Evolutionary conservation across 2,329 filamentous ascomycete genomes (phyloP).

Genomic region (Alternaria longipes): DNA sequence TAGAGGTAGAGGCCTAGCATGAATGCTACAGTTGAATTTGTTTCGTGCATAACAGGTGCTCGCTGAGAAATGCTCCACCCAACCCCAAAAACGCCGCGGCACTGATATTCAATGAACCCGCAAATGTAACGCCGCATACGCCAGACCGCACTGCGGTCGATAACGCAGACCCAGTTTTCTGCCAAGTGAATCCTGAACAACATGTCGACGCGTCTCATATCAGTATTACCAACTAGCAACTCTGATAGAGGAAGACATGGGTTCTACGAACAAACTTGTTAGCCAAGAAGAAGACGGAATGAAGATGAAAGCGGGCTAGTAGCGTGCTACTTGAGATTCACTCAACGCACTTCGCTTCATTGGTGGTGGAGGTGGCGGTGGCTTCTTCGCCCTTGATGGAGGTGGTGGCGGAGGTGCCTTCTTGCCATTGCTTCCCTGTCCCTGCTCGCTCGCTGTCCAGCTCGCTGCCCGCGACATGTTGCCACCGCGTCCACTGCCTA

Average conservation of each 20-base stretch:
- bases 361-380: conserved; percentile 70
- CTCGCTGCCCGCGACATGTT: conserved; percentile 62
- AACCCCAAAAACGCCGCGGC: conserved; percentile 14
- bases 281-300: conserved; percentile 18
- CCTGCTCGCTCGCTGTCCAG: conserved; percentile 51
- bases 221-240: conserved; percentile 24
- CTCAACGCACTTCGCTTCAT: conserved; percentile 67
- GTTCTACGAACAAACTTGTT: conserved; percentile 27
- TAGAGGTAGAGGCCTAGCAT: neutral
- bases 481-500: conserved; percentile 55
- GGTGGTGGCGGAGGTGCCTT: conserved; percentile 67
- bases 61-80: neutral
- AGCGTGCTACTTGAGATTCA: conserved; percentile 48
- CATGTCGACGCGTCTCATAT: neutral
- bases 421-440: conserved; percentile 49
- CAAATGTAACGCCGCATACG: conserved; percentile 21
- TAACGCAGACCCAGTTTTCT: conserved; percentile 3
- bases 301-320: conserved; percentile 29
- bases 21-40: neutral
- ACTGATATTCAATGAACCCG: neutral
- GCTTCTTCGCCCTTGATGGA: conserved; percentile 71
- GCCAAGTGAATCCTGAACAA: conserved; percentile 1
- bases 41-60: neutral
- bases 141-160: conserved; percentile 38
- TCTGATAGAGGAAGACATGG: conserved; percentile 23